These are phyloP conservation scores for Coemansia sp. DNA, from an alignment of 192 early-diverging fungal species.

Conservation along the genomic window DNA sequence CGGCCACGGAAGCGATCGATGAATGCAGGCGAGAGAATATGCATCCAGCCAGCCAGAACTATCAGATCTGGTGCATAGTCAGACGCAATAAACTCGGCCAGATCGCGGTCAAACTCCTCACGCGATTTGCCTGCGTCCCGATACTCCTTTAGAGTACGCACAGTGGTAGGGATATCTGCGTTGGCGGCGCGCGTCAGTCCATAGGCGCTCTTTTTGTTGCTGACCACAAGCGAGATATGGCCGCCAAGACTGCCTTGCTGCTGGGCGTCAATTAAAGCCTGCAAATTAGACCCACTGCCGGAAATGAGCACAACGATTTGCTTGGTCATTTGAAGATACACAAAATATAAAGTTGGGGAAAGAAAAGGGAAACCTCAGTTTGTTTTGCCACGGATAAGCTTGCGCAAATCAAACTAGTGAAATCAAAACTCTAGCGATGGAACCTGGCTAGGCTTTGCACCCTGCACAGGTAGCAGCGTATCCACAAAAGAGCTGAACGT, in stretches of 20 bases:
- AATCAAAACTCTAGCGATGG: not conserved
- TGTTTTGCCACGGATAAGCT: not conserved
- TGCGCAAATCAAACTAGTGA: not conserved
- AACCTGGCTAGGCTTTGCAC: too few species aligned
- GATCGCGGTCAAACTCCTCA: constrained; percentile 82
- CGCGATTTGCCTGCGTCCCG: constrained; percentile 78
- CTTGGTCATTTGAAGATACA: constrained; percentile 20
- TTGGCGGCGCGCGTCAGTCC: constrained; percentile 84
- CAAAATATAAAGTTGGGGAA: not conserved
- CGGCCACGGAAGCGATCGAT: constrained; percentile 65
- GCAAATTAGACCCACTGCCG: constrained; percentile 93
- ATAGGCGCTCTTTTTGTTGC: constrained; percentile 79
- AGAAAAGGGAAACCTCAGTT: not conserved
- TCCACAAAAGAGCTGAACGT: constrained; percentile 69
- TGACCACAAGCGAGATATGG: constrained; percentile 83
- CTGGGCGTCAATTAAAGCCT: constrained; percentile 89
- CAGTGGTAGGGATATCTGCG: constrained; percentile 79
- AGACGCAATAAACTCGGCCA: constrained; percentile 65
- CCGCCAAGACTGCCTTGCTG: constrained; percentile 53
- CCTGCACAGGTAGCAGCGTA: constrained; percentile 5
- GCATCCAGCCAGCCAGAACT: constrained; percentile 98
- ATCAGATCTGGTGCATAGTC: constrained; percentile 73
- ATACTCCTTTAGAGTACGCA: constrained; percentile 80
- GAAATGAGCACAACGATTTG: constrained; percentile 89
- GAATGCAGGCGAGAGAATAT: constrained; percentile 88